Evolutionary conservation across 2,329 filamentous ascomycete species (phyloP), one percentile per base, ranked within the genome.

Genomic region (Aspergillus oerlinghausenensis): DNA sequence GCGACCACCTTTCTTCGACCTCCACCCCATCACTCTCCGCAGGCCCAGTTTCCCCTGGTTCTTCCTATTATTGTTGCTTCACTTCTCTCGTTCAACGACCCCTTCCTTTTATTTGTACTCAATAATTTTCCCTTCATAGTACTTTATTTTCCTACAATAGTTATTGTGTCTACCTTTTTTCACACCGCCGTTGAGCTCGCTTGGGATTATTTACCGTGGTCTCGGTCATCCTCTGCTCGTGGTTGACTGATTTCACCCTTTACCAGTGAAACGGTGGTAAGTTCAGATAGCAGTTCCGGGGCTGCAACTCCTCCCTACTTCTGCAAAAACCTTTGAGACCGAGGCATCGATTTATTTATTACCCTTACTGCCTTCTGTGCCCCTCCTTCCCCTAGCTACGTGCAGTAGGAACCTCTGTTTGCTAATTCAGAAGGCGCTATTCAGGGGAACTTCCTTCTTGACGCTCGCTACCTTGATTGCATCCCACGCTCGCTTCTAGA

Each of bases 371-470:
- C 38, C 23, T 54, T 50, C 35, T 19, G 40, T 47, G 43, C 52
- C 28, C 42, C 56, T 55, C 55, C 51, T 59, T 55, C 56, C 50
- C 52, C 48, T 56, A 52, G 55, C 55, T 56, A 38, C 49, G 35
- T 54, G 49, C 62, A 61, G 59, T 58, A 61, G 63, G 57, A 58
- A 58, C 48, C 51, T 53, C 21, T 43, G 50, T 56, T 55, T 55
- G 60, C 63, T 67, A 63, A 66, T 56, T 58, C 58, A 65, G 58
- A 54, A 62, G 54, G 56, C 62, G 43, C 55, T 56, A 61, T 60
- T 59, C 59, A 71, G 69, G 68, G 68, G 65, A 66, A 67, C 57
- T 65, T 67, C 58, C 60, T 65, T 59, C 60, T 60, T 61, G 54
- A 50, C 63, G 60, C 60, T 65, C 60, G 59, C 62, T 58, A 62